phyloP scores from a whole-genome alignment of 2,329 filamentous ascomycete genomes.

The Alternaria incomplexa region DNA sequence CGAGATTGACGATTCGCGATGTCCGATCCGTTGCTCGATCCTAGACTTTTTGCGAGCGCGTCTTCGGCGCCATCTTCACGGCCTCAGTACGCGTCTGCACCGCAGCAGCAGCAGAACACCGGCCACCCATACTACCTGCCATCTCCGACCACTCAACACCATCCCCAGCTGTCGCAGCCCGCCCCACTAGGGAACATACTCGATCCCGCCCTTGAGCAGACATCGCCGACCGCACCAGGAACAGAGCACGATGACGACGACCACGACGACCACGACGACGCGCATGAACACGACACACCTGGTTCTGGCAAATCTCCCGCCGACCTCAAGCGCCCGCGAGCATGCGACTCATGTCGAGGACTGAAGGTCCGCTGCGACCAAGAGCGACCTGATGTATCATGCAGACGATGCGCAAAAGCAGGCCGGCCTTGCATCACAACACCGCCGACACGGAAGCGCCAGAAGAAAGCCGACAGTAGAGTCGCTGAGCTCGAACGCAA shows the following conservation, averaged over 20 bases:
- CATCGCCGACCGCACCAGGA: slow-evolving; percentile 32
- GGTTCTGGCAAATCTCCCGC: slow-evolving; percentile 39
- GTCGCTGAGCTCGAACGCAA: slow-evolving; percentile 92
- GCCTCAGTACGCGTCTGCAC: slow-evolving; percentile 34
- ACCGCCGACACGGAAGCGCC: slow-evolving; percentile 75
- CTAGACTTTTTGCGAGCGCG: slow-evolving; percentile 32
- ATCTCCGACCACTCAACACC: slow-evolving; percentile 27
- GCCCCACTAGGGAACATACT: slow-evolving; percentile 26
- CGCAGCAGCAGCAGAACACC: slow-evolving; percentile 23
- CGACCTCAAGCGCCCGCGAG: slow-evolving; percentile 55
- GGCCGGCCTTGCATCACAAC: slow-evolving; percentile 72
- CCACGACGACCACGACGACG: slow-evolving; percentile 25
- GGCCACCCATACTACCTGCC: slow-evolving; percentile 44
- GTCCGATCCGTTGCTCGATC: slow-evolving; percentile 41
- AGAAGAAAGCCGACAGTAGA: slow-evolving; percentile 89
- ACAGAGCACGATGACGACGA: slow-evolving; percentile 37
- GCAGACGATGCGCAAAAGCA: slow-evolving; percentile 76
- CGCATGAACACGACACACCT: slow-evolving; percentile 29
- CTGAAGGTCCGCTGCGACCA: slow-evolving; percentile 79
- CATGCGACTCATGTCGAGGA: slow-evolving; percentile 56
- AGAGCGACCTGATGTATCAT: slow-evolving; percentile 67
- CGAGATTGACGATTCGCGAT: slow-evolving; percentile 13
- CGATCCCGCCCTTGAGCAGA: slow-evolving; percentile 43
- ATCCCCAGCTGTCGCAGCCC: slow-evolving; percentile 21
- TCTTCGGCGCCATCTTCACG: slow-evolving; percentile 32